Conservation (phyloP, 1,139 yeast species). For the Geotrichum aggregatum region DNA sequence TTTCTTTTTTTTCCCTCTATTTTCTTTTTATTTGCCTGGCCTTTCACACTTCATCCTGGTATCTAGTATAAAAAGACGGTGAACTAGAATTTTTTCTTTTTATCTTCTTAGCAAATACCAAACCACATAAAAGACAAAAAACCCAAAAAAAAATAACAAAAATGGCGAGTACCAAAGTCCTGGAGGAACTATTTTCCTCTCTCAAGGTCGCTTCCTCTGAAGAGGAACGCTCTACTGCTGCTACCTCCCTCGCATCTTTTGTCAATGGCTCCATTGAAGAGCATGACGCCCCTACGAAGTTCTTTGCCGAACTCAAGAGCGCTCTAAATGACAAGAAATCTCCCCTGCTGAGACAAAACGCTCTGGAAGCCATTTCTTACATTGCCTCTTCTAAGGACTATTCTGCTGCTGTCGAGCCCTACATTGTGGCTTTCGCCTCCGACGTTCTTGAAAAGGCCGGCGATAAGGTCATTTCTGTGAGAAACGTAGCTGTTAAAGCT, state of each 20-base stretch:
- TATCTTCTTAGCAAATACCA: not conserved
- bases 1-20: not conserved
- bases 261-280: constrained; percentile 96
- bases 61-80: constrained; percentile 3
- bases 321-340: constrained; percentile 80
- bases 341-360: constrained; percentile 56
- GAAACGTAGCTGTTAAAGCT: constrained; percentile 67
- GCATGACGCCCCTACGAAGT: constrained; percentile 93
- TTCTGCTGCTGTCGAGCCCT: constrained; percentile 93
- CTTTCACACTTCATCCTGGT: not conserved
- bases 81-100: not conserved
- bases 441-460: constrained; percentile 76
- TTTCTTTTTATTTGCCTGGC: too few relatives aligned
- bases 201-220: constrained; percentile 74
- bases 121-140: not conserved
- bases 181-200: constrained; percentile 89
- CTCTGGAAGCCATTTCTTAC: constrained; percentile 78
- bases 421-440: constrained; percentile 69
- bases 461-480: constrained; percentile 79
- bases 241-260: constrained; percentile 86
- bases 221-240: constrained; percentile 81
- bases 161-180: constrained; percentile 52
- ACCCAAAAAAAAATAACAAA: constrained; percentile 8
- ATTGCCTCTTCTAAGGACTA: constrained; percentile 77
- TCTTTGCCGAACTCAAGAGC: constrained; percentile 71